phyloP scores from a whole-genome alignment of 169 alveolate species.

The Cryptosporidium bovis region DNA sequence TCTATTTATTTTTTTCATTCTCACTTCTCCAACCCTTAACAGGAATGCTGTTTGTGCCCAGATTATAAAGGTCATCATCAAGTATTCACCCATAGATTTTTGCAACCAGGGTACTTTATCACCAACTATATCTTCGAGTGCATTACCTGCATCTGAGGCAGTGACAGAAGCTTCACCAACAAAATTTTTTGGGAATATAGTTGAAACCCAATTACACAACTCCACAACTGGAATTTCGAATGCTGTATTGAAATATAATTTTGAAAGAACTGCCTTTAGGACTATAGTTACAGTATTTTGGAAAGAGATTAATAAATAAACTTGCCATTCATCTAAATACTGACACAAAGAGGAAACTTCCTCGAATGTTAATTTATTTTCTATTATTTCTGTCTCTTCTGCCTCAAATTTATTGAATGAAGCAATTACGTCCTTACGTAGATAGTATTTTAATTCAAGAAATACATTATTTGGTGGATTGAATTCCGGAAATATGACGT shows the following conservation, averaged over 20 bases:
- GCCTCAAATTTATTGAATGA: constrained; percentile 6
- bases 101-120: constrained; percentile 30
- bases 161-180: neutral
- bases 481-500: constrained; percentile 23
- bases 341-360: constrained; percentile 7
- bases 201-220: constrained; percentile 41
- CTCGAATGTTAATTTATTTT: constrained; percentile 9
- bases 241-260: neutral
- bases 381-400: neutral
- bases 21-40: constrained; percentile 24
- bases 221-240: constrained; percentile 1
- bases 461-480: constrained; percentile 58
- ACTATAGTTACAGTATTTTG: constrained; percentile 49
- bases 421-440: constrained; percentile 1
- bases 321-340: constrained; percentile 43
- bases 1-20: neutral
- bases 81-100: constrained; percentile 35
- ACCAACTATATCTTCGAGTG: constrained; percentile 6
- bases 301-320: constrained; percentile 26
- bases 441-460: constrained; percentile 21
- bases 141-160: constrained; percentile 8
- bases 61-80: constrained; percentile 21
- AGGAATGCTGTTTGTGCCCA: constrained; percentile 62
- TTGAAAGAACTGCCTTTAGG: constrained; percentile 47
- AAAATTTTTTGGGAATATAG: constrained; percentile 2